A percentile compares a stretch with the other conserved stretches of the same genome.
Conservation (phyloP, 371 early-diverging fungal species). For the Mucor sp. region DNA sequence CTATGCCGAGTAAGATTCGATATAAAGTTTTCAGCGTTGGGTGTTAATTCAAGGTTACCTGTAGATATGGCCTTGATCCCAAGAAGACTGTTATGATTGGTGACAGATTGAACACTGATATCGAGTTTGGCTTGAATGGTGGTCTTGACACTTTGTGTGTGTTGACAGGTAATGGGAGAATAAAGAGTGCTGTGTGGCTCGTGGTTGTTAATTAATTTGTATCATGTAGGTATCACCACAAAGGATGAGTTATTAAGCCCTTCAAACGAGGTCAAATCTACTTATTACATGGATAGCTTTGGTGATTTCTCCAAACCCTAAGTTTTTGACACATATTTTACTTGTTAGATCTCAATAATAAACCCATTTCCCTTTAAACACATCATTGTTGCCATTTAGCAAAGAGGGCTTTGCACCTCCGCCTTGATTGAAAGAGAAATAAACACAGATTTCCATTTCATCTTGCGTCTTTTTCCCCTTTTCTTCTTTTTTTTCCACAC, state of each 20-base stretch:
- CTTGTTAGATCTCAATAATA: neutral
- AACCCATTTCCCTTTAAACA: neutral
- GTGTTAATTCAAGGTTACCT: neutral
- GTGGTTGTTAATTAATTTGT: neutral
- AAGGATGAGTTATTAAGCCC: slow-evolving; percentile 52
- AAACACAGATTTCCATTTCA: neutral
- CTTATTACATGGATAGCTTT: slow-evolving; percentile 58
- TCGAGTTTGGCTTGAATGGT: slow-evolving; percentile 89
- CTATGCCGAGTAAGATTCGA: slow-evolving; percentile 57
- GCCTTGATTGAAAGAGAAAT: neutral
- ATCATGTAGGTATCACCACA: slow-evolving; percentile 45
- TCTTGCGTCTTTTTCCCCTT: neutral
- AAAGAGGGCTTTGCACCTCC: neutral
- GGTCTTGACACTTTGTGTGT: slow-evolving; percentile 90
- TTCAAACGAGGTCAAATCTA: slow-evolving; percentile 53
- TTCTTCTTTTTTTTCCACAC: neutral
- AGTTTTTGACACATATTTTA: neutral
- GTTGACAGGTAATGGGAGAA: slow-evolving; percentile 70
- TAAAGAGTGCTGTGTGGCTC: neutral
- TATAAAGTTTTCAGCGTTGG: neutral
- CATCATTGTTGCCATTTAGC: neutral
- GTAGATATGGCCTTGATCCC: slow-evolving; percentile 76
- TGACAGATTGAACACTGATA: slow-evolving; percentile 95
- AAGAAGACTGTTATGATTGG: slow-evolving; percentile 94
- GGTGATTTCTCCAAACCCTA: slow-evolving; percentile 45